Conservation (phyloP, 2,329 filamentous ascomycete species). For the Teratosphaeriaceae sp. region DNA sequence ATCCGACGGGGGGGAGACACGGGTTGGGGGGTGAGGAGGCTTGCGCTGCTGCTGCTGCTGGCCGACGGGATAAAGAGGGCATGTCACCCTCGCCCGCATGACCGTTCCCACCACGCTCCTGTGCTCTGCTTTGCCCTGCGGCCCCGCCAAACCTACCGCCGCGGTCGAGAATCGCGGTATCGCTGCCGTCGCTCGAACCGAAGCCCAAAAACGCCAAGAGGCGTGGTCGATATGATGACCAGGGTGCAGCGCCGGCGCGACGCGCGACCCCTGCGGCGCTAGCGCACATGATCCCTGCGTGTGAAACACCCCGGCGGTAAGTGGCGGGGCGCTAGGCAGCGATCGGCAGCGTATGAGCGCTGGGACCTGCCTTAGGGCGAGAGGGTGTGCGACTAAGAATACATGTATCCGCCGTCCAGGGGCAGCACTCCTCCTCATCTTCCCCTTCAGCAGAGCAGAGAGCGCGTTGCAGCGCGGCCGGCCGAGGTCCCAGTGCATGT, state of each 20-base stretch:
- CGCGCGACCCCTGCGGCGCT: not conserved
- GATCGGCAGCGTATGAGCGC: not conserved
- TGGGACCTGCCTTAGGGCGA: not conserved
- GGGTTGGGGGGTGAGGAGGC: not conserved
- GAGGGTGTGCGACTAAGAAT: not conserved
- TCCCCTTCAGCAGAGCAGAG: no score
- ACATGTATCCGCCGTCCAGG: no score
- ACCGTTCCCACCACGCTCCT: no score
- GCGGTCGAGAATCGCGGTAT: no score
- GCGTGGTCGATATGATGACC: not conserved
- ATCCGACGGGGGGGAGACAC: not conserved
- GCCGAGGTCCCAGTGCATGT: no score
- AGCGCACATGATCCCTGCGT: not conserved
- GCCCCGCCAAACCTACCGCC: no score
- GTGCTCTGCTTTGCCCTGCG: no score
- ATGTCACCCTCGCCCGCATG: no score
- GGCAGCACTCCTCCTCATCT: no score
- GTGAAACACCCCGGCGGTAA: not conserved
- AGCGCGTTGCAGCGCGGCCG: no score
- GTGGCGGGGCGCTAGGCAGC: not conserved
- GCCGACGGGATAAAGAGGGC: no score
- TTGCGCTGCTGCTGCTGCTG: not conserved
- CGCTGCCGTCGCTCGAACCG: no score
- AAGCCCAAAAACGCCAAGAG: not conserved
- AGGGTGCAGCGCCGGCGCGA: not conserved